These are phyloP conservation scores for Auriscalpium vulgare DNA, from an alignment of 768 basidiomycete genomes.

Conservation along the genomic window DNA sequence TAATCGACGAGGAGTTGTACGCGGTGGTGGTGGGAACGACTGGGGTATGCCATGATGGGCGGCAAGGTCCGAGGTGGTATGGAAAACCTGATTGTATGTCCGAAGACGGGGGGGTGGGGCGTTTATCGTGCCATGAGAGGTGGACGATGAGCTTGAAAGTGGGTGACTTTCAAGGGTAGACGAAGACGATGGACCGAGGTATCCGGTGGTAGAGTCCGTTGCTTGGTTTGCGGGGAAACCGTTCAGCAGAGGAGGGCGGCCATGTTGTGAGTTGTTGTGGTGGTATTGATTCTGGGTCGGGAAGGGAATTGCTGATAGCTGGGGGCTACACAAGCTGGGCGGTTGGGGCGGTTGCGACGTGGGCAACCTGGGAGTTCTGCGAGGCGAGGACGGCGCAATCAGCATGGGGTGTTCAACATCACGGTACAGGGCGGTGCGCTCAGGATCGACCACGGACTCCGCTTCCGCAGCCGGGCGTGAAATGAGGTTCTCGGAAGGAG, in stretches of 20 bases:
- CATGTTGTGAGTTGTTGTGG: slow-evolving; percentile 34
- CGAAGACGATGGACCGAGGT: slow-evolving; percentile 30
- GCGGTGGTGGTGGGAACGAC: slow-evolving; percentile 59
- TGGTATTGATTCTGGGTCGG: slow-evolving; percentile 26
- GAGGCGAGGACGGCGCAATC: slow-evolving; percentile 28
- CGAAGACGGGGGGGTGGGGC: slow-evolving; percentile 47
- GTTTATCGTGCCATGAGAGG: slow-evolving; percentile 56
- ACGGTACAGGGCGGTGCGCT: slow-evolving; percentile 4
- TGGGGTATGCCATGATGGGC: slow-evolving; percentile 76
- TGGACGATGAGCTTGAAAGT: slow-evolving; percentile 44
- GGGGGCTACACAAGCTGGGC: slow-evolving; percentile 23
- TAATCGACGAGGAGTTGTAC: slow-evolving; percentile 41
- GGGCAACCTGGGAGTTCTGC: slow-evolving; percentile 46
- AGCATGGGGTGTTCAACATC: slow-evolving; percentile 37
- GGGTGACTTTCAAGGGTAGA: slow-evolving; percentile 39
- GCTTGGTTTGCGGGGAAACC: slow-evolving; percentile 27
- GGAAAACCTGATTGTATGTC: slow-evolving; percentile 58
- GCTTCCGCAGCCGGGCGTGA: neutral
- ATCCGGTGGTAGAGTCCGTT: slow-evolving; percentile 26
- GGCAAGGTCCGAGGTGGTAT: slow-evolving; percentile 58
- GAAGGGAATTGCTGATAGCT: slow-evolving; percentile 45
- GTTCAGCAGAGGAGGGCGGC: slow-evolving; percentile 40
- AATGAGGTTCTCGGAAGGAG: neutral
- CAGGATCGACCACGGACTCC: slow-evolving; percentile 1
- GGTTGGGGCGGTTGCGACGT: slow-evolving; percentile 37